Evolutionary conservation across 2,329 filamentous ascomycete species (phyloP).

Genomic region (Hymenoscyphus fructigenus): DNA sequence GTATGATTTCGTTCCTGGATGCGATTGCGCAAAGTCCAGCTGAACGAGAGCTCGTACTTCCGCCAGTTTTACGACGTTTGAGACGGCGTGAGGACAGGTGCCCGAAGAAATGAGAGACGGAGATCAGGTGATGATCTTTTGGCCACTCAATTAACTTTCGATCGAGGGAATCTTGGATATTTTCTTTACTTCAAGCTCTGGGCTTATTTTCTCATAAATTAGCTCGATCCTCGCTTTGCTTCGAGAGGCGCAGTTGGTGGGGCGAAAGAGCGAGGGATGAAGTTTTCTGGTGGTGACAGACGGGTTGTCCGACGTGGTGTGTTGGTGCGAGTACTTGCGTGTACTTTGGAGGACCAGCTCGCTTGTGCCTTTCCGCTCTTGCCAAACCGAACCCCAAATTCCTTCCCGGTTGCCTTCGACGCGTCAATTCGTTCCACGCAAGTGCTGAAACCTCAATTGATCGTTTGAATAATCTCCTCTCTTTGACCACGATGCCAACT

Average conservation of each 20-base stretch:
- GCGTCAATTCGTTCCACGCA: not conserved
- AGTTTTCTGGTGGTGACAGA: not conserved
- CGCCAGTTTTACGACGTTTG: constrained; percentile 22
- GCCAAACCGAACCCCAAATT: not conserved
- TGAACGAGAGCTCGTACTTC: constrained; percentile 22
- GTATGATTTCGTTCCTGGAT: constrained; percentile 17
- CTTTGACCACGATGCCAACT: not conserved
- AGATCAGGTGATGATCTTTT: constrained; percentile 11
- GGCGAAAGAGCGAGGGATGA: not conserved
- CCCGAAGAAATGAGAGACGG: not conserved
- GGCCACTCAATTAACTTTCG: not conserved
- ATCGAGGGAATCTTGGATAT: not conserved
- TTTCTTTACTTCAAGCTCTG: not conserved
- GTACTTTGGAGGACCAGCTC: not conserved
- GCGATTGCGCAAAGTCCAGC: constrained; percentile 23
- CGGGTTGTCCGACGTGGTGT: not conserved
- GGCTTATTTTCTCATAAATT: not conserved
- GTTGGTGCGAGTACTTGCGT: not conserved
- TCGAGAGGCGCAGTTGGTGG: not conserved
- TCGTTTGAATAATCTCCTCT: not conserved
- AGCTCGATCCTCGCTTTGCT: not conserved
- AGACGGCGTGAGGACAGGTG: constrained; percentile 7
- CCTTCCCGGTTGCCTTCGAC: not conserved
- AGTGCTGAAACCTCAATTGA: constrained; percentile 1
- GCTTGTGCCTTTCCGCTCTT: constrained; percentile 3